A percentile compares a stretch with the other conserved stretches of the same genome.
Conservation (phyloP, 306 rosid genomes). For the Luffa aegyptiaca region DNA sequence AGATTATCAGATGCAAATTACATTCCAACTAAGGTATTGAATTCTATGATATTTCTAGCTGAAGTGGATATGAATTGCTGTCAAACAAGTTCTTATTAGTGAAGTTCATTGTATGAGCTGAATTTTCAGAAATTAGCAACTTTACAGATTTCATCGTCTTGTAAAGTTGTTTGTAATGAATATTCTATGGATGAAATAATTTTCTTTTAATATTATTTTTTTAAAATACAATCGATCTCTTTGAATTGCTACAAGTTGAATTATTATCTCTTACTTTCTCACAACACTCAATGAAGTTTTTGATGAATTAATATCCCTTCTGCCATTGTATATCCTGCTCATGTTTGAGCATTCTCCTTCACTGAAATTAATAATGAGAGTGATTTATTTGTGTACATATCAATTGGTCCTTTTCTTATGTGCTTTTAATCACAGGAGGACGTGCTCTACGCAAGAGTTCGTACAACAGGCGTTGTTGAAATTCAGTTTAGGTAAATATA, state of each 20-base stretch:
- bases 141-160: not conserved
- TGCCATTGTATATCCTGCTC: not conserved
- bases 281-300: not conserved
- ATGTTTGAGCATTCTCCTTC: not conserved
- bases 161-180: not conserved
- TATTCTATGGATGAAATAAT: not conserved
- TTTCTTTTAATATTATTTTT: not conserved
- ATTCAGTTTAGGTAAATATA: conserved; percentile 89
- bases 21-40: conserved; percentile 81
- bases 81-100: not conserved
- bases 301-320: not conserved
- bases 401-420: not conserved
- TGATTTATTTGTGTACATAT: not conserved
- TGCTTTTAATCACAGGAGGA: conserved; percentile 62
- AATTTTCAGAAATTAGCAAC: not conserved
- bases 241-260: not conserved
- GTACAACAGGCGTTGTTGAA: conserved; percentile 97
- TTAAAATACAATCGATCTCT: not conserved
- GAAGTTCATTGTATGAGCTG: not conserved
- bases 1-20: conserved; percentile 71
- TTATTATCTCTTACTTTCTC: not conserved
- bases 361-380: not conserved
- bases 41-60: not conserved
- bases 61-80: not conserved
- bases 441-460: conserved; percentile 90